Evolutionary conservation across 2,329 filamentous ascomycete genomes (phyloP).

Genomic region (Aschersonia sp.): DNA sequence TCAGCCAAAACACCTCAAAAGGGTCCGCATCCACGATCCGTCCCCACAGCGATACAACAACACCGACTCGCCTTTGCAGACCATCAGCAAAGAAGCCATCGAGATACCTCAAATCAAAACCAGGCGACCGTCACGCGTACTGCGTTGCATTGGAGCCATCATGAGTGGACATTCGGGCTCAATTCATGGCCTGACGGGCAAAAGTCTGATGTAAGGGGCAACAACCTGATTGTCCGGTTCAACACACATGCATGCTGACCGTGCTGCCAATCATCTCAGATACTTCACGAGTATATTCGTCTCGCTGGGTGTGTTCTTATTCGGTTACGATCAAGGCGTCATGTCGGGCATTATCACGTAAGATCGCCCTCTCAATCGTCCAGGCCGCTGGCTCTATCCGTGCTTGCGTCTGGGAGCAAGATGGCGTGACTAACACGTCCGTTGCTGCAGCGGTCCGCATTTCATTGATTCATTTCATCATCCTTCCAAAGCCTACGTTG

Average conservation of each 20-base stretch:
- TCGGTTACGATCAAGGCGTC: slow-evolving; percentile 81
- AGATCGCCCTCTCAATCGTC: slow-evolving; percentile 11
- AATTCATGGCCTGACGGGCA: slow-evolving; percentile 87
- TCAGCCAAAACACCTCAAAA: slow-evolving; percentile 31
- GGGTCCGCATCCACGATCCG: slow-evolving; percentile 53
- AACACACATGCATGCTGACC: background rate
- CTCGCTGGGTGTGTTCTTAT: slow-evolving; percentile 74
- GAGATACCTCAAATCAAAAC: slow-evolving; percentile 56
- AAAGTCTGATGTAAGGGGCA: slow-evolving; percentile 63
- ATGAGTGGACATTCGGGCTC: slow-evolving; percentile 70
- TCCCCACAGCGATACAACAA: slow-evolving; percentile 23
- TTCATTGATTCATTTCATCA: slow-evolving; percentile 91
- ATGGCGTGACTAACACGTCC: background rate
- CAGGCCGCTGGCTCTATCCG: background rate
- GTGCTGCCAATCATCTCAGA: slow-evolving; percentile 25
- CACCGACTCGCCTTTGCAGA: slow-evolving; percentile 23
- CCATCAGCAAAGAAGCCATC: slow-evolving; percentile 62
- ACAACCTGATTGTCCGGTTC: background rate
- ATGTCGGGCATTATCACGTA: slow-evolving; percentile 66
- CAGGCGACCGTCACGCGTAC: slow-evolving; percentile 46
- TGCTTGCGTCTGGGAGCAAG: background rate
- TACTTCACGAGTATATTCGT: slow-evolving; percentile 93
- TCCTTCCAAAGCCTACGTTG: slow-evolving; percentile 73
- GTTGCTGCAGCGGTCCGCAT: slow-evolving; percentile 52
- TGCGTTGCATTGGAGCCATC: slow-evolving; percentile 63